Evolutionary conservation across 345 rosid species (phyloP).

Genomic region (Arabidopsis thaliana): DNA sequence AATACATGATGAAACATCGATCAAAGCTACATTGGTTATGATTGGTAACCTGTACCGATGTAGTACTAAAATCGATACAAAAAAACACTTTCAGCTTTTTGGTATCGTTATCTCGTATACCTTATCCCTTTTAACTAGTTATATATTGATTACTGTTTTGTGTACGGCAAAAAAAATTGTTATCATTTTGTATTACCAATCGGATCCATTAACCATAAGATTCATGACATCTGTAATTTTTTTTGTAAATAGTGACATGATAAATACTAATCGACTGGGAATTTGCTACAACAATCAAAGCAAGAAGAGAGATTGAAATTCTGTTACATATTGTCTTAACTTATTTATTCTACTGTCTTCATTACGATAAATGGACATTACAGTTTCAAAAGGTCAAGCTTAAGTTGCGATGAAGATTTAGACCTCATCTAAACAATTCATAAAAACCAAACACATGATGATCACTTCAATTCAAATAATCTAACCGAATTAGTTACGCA

Average conservation of each 20-base stretch:
- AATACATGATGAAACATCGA: too few relatives aligned
- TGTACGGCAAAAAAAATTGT: too few relatives aligned
- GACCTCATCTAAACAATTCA: background rate
- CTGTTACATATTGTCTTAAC: background rate
- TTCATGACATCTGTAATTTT: background rate
- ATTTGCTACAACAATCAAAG: background rate
- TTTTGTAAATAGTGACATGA: background rate
- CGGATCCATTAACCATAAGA: too few relatives aligned
- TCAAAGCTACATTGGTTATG: too few relatives aligned
- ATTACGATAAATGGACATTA: background rate
- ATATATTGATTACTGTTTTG: too few relatives aligned
- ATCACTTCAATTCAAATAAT: background rate
- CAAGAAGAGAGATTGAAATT: background rate
- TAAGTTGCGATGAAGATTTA: background rate
- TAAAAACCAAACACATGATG: background rate
- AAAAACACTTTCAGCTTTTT: too few relatives aligned
- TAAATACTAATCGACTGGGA: background rate
- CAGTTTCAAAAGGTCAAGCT: background rate
- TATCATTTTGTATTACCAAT: too few relatives aligned
- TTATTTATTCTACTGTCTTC: too few relatives aligned
- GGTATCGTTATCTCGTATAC: too few relatives aligned
- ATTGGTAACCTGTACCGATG: too few relatives aligned
- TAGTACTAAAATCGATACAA: too few relatives aligned
- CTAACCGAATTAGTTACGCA: slow-evolving; percentile 13
- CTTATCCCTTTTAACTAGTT: too few relatives aligned